Percentiles rank a stretch among this genome's conserved stretches.
Evolutionary conservation across 2,329 filamentous ascomycete species (phyloP).

Genomic region (Plectosphaerella plurivora): DNA sequence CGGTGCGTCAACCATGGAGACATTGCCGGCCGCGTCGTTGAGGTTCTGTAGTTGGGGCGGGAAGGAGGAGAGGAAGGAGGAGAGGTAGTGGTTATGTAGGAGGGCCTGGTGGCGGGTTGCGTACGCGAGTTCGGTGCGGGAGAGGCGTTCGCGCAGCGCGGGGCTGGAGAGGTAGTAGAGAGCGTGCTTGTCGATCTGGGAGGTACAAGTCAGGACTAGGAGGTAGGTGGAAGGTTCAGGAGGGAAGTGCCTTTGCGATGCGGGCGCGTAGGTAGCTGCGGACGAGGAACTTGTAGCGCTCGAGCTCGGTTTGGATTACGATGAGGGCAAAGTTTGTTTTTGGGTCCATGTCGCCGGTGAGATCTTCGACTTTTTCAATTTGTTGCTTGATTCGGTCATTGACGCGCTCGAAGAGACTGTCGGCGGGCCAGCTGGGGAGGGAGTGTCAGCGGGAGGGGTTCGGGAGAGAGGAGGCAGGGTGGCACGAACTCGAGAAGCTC

Average conservation of each 20-base stretch:
- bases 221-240: not conserved
- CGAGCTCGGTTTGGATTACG: slow-evolving; percentile 92
- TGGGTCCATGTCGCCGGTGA: slow-evolving; percentile 82
- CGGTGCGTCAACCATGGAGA: slow-evolving; percentile 87
- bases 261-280: slow-evolving; percentile 76
- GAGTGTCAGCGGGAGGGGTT: not conserved
- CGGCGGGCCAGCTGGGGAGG: slow-evolving; percentile 55
- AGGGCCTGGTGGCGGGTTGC: slow-evolving; percentile 80
- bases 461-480: not conserved
- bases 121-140: slow-evolving; percentile 73
- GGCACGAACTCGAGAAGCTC: slow-evolving; percentile 73
- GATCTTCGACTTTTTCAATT: slow-evolving; percentile 67
- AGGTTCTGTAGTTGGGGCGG: slow-evolving; percentile 74
- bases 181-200: slow-evolving; percentile 70
- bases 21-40: slow-evolving; percentile 84
- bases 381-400: slow-evolving; percentile 67
- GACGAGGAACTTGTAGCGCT: slow-evolving; percentile 88
- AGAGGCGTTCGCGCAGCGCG: slow-evolving; percentile 58
- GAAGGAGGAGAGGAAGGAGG: slow-evolving; percentile 80
- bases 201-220: not conserved
- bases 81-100: slow-evolving; percentile 77
- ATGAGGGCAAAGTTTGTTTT: slow-evolving; percentile 91
- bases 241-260: slow-evolving; percentile 69
- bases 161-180: slow-evolving; percentile 65
- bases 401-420: slow-evolving; percentile 75